These are phyloP conservation scores for Pleurostoma richardsiae DNA, from an alignment of 2,329 filamentous ascomycete genomes.

Conservation along the genomic window DNA sequence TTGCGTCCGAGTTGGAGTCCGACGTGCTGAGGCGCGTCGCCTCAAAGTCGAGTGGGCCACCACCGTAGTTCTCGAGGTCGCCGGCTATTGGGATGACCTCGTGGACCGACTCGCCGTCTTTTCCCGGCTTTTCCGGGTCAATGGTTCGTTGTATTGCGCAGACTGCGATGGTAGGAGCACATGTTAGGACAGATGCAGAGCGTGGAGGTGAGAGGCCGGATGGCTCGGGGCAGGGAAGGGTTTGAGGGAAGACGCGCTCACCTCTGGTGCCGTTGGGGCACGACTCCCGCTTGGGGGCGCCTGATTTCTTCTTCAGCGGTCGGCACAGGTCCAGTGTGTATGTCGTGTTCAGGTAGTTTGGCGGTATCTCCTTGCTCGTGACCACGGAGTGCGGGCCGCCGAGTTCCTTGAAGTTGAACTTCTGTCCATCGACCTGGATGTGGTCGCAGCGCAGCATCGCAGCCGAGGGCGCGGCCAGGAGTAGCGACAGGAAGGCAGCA, in stretches of 20 bases:
- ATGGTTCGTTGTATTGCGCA: conserved; percentile 67
- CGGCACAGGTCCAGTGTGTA: conserved; percentile 77
- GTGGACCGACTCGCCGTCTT: conserved; percentile 41
- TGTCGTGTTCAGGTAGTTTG: conserved; percentile 63
- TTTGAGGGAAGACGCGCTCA: conserved; percentile 27
- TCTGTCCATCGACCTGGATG: conserved; percentile 51
- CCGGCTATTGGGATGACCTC: conserved; percentile 71
- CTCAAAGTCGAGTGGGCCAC: conserved; percentile 58
- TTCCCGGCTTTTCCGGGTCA: conserved; percentile 37
- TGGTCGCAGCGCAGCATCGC: conserved; percentile 58
- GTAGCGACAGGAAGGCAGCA: conserved; percentile 28
- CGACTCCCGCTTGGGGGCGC: conserved; percentile 47
- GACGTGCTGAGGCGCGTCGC: conserved; percentile 61
- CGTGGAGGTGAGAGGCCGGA: no score
- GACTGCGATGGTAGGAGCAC: conserved; percentile 39
- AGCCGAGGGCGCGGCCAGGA: conserved; percentile 28
- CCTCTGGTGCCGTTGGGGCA: conserved; percentile 68
- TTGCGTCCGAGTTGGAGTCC: conserved; percentile 57
- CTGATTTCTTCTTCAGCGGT: conserved; percentile 57
- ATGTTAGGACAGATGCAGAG: not conserved
- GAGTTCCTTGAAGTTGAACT: conserved; percentile 61
- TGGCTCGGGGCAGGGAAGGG: not conserved
- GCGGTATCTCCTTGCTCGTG: conserved; percentile 47
- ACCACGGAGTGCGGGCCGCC: conserved; percentile 66
- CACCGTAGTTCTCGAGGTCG: conserved; percentile 54